Conservation (phyloP, 306 rosid species). For the cucumber (Cucumis sativus) region Cucumber_9930_V3 NC_026661.2:11946001-11946500, state of each 20-base stretch:
- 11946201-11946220: constrained; percentile 52
- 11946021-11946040: no score
- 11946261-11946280: not conserved
- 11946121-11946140: constrained; percentile 34
- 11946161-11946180: constrained; percentile 65
- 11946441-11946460: constrained; percentile 58
- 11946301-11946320: constrained; percentile 39
- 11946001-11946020: no score
- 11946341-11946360: constrained; percentile 54
- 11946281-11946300: not conserved
- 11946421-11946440: constrained; percentile 71
- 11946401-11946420: constrained; percentile 45
- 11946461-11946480: constrained; percentile 65
- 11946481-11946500: constrained; percentile 30
- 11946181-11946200: constrained; percentile 41
- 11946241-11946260: constrained; percentile 1
- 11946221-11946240: constrained; percentile 61
- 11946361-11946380: constrained; percentile 62
- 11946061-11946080: constrained; percentile 42
- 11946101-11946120: constrained; percentile 34
- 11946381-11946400: constrained; percentile 48
- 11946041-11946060: constrained; percentile 28
- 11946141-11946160: constrained; percentile 58
- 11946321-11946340: constrained; percentile 57
- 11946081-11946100: constrained; percentile 32